Base-by-base conservation (phyloP, 225 moss, liverwort and hornwort genomes). In the Pseudisothecium myosuroides region DNA sequence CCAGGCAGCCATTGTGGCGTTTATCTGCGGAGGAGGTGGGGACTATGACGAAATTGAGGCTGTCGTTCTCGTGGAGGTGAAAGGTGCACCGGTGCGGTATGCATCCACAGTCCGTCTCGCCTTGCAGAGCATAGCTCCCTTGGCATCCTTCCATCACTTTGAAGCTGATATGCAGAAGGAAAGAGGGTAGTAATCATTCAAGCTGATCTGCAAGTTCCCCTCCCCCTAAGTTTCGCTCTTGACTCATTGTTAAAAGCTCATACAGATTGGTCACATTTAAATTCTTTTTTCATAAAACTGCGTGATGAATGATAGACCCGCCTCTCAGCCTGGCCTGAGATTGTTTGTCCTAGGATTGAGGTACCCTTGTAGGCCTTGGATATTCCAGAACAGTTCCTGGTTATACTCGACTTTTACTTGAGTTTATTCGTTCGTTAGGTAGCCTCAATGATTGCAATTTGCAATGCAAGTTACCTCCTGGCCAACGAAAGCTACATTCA, bases 1-100 rank as follows among this genome's bases (percentile, higher is more conserved):
- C 34, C 97, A 97, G 86, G 85, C 95, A 50, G 96, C 96, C 49
- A 76, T 97, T 37, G 94, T 97, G n/a, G 94, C 97, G 47, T 97
- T 97, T 82, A 88, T 97, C 20, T 91, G 93, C 54, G 93, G 94
- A 90, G 96, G 94, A 68, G 97, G 96, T 66, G 93, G 88, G 24
- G 76, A 88, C 68, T 94, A 93, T 65, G 94, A 94, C 75, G 96
- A 96, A 54, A 96, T 97, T 72, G 89, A 89, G 59, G 88, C 93
- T 43, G 96, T 91, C 6, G 95, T 93, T 43, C 92, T 97, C 8
- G 96, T 96, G 85, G 97, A 97, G 91, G 90, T 84, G n/a, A 91
- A 92, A 82, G 95, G 94, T 47, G 91, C 94, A 37, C 39, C 37
- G 23, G 94, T 97, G 85, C 89, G 88, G 24, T 93, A 97, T 78